Evolutionary conservation across 352 stramenopile species (phyloP).

Genomic region (Globisporangium mamillatum): DNA sequence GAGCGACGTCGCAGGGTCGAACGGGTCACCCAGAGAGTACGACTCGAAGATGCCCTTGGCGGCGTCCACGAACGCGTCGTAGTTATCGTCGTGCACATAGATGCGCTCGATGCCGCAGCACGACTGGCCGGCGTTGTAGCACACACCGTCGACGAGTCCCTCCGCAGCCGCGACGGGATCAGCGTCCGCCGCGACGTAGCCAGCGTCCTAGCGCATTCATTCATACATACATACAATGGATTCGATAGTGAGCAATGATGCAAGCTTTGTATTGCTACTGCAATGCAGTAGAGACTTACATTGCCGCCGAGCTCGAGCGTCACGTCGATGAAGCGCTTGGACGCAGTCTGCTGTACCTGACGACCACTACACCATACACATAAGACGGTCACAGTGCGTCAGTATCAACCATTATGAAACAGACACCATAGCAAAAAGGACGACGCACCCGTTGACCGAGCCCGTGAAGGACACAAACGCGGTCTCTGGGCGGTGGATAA

Average conservation of each 20-base stretch:
- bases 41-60: conserved; percentile 62
- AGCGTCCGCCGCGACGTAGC: conserved; percentile 69
- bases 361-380: conserved; percentile 39
- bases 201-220: conserved; percentile 48
- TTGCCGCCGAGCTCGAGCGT: conserved; percentile 85
- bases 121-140: conserved; percentile 85
- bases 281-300: conserved; percentile 22
- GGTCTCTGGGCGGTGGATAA: conserved; percentile 66
- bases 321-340: conserved; percentile 69
- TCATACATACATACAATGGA: background rate
- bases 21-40: conserved; percentile 65
- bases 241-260: background rate
- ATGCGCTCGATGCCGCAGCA: conserved; percentile 83
- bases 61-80: conserved; percentile 74
- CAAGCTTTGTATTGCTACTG: too few species aligned
- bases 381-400: background rate
- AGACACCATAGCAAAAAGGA: background rate
- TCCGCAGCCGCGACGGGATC: conserved; percentile 65
- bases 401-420: conserved; percentile 5
- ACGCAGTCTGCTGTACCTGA: conserved; percentile 55
- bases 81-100: conserved; percentile 81
- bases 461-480: conserved; percentile 84
- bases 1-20: conserved; percentile 54
- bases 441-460: conserved; percentile 59
- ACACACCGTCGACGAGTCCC: conserved; percentile 71